Base-by-base conservation (phyloP, 2,329 filamentous ascomycete genomes). In the Aschersonia sp. region DNA sequence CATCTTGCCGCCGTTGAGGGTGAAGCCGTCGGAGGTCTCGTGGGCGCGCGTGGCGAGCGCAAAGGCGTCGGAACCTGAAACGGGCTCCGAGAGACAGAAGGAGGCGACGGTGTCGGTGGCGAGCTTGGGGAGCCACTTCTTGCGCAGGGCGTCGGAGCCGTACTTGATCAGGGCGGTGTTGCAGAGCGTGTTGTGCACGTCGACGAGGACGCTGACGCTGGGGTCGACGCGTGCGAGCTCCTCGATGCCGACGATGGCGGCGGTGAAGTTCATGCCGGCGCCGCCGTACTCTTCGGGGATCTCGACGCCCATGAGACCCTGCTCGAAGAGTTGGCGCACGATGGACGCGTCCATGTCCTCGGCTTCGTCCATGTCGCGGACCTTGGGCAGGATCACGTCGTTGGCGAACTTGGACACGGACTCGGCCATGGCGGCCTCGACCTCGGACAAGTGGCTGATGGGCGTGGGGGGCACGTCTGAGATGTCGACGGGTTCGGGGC, bases 201-300 rank as follows among this genome's bases (percentile, higher is more conserved):
- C 92, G 49, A 89, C 87, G 72, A 98, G 69, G 53, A 98, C 92
- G 60, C 86, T 91, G 53, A 98, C 92, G 55, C 86, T 94, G 41
- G 92, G 92, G 61, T 98, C 92, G 20, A 94, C 85, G 49, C 89
- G 79, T 1, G 92, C 92, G 51, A 98, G 74, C 74, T 98, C 92
- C 70, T 98, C 92, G 58, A 98, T 98, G 31, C 87, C 91, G 43
- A 98, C 83, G 61, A 98, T 95, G 51, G 89, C 91, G 1, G 89
- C 73, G 1, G 92, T 97, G 69, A 98, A 98, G 77, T 96, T 96
- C 92, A 98, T 97, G 56, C 89, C 92, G 0, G 91, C 87, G 51
- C 92, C 92, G 51, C 92, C 92, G 62, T 84, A 98, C 66, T 96
- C 89, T 67, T 98, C 92, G 12, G 92, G 91, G 50, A 98, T 95